Percentiles rank a stretch among this genome's conserved stretches.
Conservation (phyloP, 2,329 filamentous ascomycete genomes). For the Diaporthe eres region DNA sequence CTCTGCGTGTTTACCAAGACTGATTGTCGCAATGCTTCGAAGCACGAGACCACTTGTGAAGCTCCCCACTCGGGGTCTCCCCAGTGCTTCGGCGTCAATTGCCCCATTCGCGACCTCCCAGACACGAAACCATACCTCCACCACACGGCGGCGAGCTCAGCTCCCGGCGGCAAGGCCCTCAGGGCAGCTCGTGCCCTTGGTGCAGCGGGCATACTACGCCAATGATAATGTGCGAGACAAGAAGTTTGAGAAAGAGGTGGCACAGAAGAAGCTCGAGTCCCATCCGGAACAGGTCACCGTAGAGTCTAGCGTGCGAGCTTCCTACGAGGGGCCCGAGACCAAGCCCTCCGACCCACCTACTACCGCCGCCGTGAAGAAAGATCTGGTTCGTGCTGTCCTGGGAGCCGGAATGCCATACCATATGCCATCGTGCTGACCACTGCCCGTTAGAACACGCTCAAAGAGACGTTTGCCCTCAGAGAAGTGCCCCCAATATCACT, state of each 20-base stretch:
- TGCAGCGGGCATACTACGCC: constrained; percentile 46
- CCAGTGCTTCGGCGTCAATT: constrained; percentile 40
- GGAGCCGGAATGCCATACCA: not conserved
- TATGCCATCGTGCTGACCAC: not conserved
- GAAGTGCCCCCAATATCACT: constrained; percentile 78
- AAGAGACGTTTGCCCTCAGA: constrained; percentile 76
- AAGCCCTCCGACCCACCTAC: constrained; percentile 48
- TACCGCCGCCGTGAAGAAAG: constrained; percentile 56
- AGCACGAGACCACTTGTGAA: constrained; percentile 39
- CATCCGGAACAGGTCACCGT: constrained; percentile 73
- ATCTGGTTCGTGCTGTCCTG: constrained; percentile 64
- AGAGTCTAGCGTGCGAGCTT: constrained; percentile 68
- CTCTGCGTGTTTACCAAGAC: too few species aligned
- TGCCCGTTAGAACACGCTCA: constrained; percentile 69
- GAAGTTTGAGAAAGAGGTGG: constrained; percentile 69
- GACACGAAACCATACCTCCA: constrained; percentile 7
- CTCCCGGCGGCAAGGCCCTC: constrained; percentile 7
- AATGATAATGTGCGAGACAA: constrained; percentile 61
- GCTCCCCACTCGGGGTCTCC: constrained; percentile 30
- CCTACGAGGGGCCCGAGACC: constrained; percentile 56
- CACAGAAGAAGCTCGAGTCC: constrained; percentile 68
- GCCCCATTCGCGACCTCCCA: constrained; percentile 24
- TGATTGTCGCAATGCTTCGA: constrained; percentile 29
- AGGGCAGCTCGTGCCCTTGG: constrained; percentile 40
- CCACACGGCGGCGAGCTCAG: constrained; percentile 15